Conservation (phyloP, 2,329 filamentous ascomycete genomes). For the Aspergillus aculeatus region DNA sequence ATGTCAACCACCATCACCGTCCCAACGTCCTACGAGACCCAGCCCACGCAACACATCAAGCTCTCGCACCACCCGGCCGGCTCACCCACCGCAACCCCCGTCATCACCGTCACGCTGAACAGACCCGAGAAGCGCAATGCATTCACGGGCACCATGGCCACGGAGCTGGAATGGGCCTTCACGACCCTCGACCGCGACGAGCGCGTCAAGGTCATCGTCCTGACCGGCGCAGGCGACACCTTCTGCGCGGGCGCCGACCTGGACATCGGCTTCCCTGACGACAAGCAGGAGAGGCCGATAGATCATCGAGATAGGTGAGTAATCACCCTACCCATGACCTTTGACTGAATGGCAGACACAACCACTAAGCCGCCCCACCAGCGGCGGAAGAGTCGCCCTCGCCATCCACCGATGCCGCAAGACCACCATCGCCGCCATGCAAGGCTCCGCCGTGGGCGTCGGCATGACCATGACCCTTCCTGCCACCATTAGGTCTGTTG, state of each 20-base stretch:
- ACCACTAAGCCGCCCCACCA: slow-evolving; percentile 17
- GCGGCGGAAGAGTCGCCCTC: slow-evolving; percentile 38
- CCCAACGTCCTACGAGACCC: slow-evolving; percentile 37
- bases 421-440: slow-evolving; percentile 55
- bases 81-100: slow-evolving; percentile 50
- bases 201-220: slow-evolving; percentile 54
- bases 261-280: slow-evolving; percentile 51
- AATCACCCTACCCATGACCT: too few species aligned
- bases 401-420: slow-evolving; percentile 60
- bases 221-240: slow-evolving; percentile 50
- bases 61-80: slow-evolving; percentile 40
- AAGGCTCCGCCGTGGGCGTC: slow-evolving; percentile 58
- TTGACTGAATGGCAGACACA: not conserved
- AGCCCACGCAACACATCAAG: slow-evolving; percentile 34
- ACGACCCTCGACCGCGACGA: slow-evolving; percentile 51
- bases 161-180: slow-evolving; percentile 41
- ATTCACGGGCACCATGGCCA: slow-evolving; percentile 54
- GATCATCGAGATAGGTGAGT: slow-evolving; percentile 55
- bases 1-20: slow-evolving; percentile 14
- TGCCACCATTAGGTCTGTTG: slow-evolving; percentile 54
- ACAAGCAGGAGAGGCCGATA: slow-evolving; percentile 38
- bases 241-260: slow-evolving; percentile 58
- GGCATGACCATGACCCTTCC: slow-evolving; percentile 61
- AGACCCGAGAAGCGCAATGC: slow-evolving; percentile 60
- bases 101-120: slow-evolving; percentile 54